phyloP scores from a whole-genome alignment of 2,329 filamentous ascomycete species.

The Apiospora kogelbergensis region DNA sequence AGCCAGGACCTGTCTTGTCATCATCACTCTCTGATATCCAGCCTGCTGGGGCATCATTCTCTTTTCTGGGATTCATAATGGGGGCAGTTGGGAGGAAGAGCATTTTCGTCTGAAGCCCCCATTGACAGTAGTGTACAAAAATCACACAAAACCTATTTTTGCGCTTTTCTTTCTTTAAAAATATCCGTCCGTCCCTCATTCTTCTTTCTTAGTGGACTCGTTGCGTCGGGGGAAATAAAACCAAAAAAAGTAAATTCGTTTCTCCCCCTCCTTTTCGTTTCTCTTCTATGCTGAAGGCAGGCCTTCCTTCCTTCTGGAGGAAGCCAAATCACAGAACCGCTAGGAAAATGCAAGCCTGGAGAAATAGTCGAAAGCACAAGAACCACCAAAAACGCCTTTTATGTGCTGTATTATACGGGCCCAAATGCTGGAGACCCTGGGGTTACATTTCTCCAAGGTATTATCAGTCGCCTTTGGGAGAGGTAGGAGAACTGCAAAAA shows the following conservation, averaged over 20 bases:
- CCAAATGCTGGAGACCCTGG: neutral
- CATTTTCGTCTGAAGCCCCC: neutral
- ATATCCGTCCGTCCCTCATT: neutral
- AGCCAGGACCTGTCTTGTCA: neutral
- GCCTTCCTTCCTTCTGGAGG: neutral
- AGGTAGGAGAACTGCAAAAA: constrained; percentile 29
- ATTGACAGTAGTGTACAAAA: constrained; percentile 3
- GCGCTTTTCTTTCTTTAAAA: neutral
- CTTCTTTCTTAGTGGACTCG: neutral
- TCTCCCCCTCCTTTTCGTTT: neutral
- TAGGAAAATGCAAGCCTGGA: constrained; percentile 2
- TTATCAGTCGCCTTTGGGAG: constrained; percentile 26
- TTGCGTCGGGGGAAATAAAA: neutral
- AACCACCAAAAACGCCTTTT: constrained; percentile 12
- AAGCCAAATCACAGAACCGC: constrained; percentile 6
- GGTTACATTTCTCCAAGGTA: neutral
- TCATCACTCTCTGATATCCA: neutral
- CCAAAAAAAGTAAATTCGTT: neutral
- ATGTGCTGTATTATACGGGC: constrained; percentile 16
- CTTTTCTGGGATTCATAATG: neutral
- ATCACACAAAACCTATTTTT: constrained; percentile 7
- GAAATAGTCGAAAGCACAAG: constrained; percentile 10
- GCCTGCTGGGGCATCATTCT: neutral
- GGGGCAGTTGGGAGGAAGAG: neutral
- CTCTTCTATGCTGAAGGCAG: constrained; percentile 5